A percentile compares a stretch with the other conserved stretches of the same genome.
Evolutionary conservation across 1,284 basidiomycete genomes (phyloP).

Genomic region (Pholiota adiposa): DNA sequence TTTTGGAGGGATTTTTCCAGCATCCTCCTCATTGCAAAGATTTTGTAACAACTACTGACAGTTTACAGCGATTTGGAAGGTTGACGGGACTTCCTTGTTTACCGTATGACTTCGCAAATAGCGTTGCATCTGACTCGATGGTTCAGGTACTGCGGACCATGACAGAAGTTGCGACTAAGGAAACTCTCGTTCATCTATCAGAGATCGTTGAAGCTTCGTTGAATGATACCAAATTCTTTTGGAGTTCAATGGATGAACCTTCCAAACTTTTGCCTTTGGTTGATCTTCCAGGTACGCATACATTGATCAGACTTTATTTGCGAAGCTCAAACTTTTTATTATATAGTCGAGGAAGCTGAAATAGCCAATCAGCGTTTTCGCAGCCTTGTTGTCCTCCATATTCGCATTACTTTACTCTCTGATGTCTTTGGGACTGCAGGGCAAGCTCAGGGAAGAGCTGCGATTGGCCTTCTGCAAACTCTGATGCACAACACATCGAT

Average conservation of each 20-base stretch:
- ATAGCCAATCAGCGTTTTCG: conserved; percentile 76
- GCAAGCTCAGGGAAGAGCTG: conserved; percentile 81
- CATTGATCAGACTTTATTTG: not conserved
- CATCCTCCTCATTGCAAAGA: conserved; percentile 90
- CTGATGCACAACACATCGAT: conserved; percentile 69
- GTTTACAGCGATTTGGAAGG: conserved; percentile 76
- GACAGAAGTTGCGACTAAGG: conserved; percentile 83
- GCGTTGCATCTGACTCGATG: conserved; percentile 82
- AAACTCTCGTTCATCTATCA: conserved; percentile 77
- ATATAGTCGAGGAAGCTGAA: conserved; percentile 45
- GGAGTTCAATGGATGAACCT: conserved; percentile 55
- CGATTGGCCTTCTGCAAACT: conserved; percentile 77
- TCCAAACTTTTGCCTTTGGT: conserved; percentile 69
- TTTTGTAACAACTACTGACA: conserved; percentile 80
- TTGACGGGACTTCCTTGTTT: conserved; percentile 87
- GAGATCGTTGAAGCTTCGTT: conserved; percentile 76
- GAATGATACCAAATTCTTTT: conserved; percentile 73
- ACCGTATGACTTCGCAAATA: conserved; percentile 88
- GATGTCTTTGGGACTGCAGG: conserved; percentile 90
- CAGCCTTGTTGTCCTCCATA: conserved; percentile 77
- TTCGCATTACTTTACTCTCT: conserved; percentile 82
- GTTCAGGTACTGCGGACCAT: conserved; percentile 89
- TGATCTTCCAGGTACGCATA: conserved; percentile 51
- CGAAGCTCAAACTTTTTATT: conserved; percentile 11
- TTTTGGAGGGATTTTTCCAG: conserved; percentile 94